Base-by-base conservation (phyloP, 2,329 filamentous ascomycete genomes). In the Penicillium sp. region DNA sequence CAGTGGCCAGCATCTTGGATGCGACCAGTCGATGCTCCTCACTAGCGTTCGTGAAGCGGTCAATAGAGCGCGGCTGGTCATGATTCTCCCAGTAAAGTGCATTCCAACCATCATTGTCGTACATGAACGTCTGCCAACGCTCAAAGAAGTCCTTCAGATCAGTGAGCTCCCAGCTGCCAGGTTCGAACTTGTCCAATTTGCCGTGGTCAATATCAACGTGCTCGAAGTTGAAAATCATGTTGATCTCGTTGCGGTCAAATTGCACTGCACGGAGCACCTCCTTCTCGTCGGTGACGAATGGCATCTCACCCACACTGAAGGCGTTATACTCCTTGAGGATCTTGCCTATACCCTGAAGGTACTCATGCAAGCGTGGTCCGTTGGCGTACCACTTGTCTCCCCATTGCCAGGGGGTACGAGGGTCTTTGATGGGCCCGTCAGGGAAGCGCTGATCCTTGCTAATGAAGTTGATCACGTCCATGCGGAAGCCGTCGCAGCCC, bases 141-240 rank as follows among this genome's bases (percentile, higher is more conserved):
- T 76, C 73, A 46, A 83, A 77, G 27, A 80, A 79, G 2, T 70
- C 63, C 65, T 84, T 84, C 35, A 85, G 70, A 48, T 80, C 76
- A 7, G 75, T 75, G 11, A 83, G 76, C 43, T 72, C 73, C 78
- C 79, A 84, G 5, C 63, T 67, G 1, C 70, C 66, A 4, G 68
- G 76, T 7, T 74, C 72, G 34, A 81, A 83, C 51, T 83, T 79
- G 63, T 83, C 78, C 70, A 63, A 74, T 67, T 52, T 48, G 5
- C 68, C 82, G 43, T 81, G 76, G 3, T 82, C 86, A 14, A 87
- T 74, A 63, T 86, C 80, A 7, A 88, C 84, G 10, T 85, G 79
- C 60, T 89, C 86, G 65, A 90, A 90, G 62, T 88, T 83, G 71
- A 90, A 89, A 34, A 89, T 85, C 85, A 89, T 89, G 67, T 82